A percentile compares a stretch with the other conserved stretches of the same genome.
phyloP scores from a whole-genome alignment of 768 basidiomycete species.

The Amanita rimosa region DNA sequence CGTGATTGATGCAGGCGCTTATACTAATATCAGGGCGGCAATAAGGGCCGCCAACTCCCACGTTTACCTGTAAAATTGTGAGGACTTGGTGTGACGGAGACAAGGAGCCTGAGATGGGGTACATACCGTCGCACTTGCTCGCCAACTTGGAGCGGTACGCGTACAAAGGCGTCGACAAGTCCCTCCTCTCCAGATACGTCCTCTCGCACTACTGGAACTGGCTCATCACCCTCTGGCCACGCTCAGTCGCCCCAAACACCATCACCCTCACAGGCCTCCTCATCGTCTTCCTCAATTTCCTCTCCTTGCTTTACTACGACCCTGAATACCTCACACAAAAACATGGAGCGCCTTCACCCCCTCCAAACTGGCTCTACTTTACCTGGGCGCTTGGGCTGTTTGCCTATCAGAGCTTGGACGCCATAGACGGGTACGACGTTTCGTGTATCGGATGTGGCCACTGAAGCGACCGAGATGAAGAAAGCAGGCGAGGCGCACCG shows the following conservation, averaged over 20 bases:
- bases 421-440: constrained; percentile 69
- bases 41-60: not conserved
- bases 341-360: constrained; percentile 39
- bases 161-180: constrained; percentile 35
- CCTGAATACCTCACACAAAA: constrained; percentile 62
- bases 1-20: not conserved
- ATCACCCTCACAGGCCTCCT: constrained; percentile 81
- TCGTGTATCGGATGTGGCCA: not conserved
- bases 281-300: constrained; percentile 77
- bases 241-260: constrained; percentile 78
- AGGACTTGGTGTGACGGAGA: not conserved
- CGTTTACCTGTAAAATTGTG: not conserved
- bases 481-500: constrained; percentile 91
- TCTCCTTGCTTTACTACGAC: constrained; percentile 77
- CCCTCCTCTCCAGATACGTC: constrained; percentile 62
- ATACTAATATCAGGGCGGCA: no score
- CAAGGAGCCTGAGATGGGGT: not conserved
- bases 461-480: constrained; percentile 25
- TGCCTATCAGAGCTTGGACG: constrained; percentile 82
- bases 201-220: constrained; percentile 85
- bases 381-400: constrained; percentile 90
- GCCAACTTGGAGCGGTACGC: constrained; percentile 54
- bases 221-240: constrained; percentile 85
- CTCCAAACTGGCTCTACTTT: constrained; percentile 84
- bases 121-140: constrained; percentile 25